phyloP scores from a whole-genome alignment of 495 filamentous ascomycete species.

The Thozetella sp. region DNA sequence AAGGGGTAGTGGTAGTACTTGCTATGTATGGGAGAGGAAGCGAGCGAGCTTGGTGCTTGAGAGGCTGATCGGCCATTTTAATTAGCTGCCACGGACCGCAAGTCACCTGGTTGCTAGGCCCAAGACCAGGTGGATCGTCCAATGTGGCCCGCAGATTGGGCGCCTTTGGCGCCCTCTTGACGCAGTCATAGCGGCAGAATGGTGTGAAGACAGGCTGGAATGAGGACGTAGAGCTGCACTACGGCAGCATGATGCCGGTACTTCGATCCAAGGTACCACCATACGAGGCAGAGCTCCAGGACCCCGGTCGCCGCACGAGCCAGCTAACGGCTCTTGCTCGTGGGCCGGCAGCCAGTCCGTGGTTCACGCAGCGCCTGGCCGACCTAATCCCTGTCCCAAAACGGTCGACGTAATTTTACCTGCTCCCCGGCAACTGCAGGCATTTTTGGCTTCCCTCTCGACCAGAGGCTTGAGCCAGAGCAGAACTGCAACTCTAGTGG shows the following conservation, averaged over 20 bases:
- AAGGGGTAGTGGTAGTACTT: no score
- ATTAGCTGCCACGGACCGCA: not conserved
- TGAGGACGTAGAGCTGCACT: not conserved
- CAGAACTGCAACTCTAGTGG: not conserved
- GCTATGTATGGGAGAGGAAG: no score
- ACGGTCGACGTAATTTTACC: conserved; percentile 36
- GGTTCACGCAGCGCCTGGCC: conserved; percentile 15
- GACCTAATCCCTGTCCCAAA: conserved; percentile 29
- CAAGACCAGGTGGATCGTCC: not conserved
- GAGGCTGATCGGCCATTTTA: not conserved
- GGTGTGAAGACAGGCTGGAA: not conserved
- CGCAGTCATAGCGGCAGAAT: not conserved
- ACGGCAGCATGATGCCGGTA: conserved; percentile 21
- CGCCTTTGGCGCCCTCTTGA: not conserved
- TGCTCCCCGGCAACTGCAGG: conserved; percentile 25
- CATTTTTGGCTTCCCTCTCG: conserved; percentile 17
- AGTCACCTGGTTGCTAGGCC: conserved; percentile 1
- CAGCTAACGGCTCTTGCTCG: conserved; percentile 12
- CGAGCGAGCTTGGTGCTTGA: no score
- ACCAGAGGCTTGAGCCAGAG: not conserved
- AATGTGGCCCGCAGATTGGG: not conserved
- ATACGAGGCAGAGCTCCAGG: conserved; percentile 9
- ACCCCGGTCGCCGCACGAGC: conserved; percentile 22
- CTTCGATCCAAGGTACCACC: conserved; percentile 19
- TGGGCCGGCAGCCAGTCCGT: conserved; percentile 24